A percentile compares a stretch with the other conserved stretches of the same genome.
Evolutionary conservation across 495 filamentous ascomycete genomes (phyloP).

Genomic region (Penicillium pancosmium): DNA sequence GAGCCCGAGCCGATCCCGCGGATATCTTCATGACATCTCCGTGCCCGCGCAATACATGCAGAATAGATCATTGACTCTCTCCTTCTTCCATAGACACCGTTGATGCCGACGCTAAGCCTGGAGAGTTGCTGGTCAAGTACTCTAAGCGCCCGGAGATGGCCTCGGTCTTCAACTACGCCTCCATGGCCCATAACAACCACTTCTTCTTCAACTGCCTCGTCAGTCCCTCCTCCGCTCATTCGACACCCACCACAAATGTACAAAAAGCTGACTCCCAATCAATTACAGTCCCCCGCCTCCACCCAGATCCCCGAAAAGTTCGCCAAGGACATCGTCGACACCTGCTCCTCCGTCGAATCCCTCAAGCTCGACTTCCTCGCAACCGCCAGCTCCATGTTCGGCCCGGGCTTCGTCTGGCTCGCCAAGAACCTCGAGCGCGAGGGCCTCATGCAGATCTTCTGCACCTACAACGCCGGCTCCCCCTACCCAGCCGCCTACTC

Average conservation of each 20-base stretch:
- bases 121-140: constrained; percentile 71
- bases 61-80: background rate
- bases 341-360: constrained; percentile 81
- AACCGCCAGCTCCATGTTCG: constrained; percentile 91
- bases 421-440: constrained; percentile 58
- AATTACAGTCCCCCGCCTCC: constrained; percentile 43
- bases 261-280: background rate
- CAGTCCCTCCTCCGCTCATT: constrained; percentile 15
- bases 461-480: constrained; percentile 88
- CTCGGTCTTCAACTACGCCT: constrained; percentile 88
- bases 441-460: constrained; percentile 69
- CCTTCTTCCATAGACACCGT: constrained; percentile 48
- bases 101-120: constrained; percentile 56
- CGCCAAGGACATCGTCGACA: constrained; percentile 52
- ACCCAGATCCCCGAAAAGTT: constrained; percentile 56
- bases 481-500: constrained; percentile 85
- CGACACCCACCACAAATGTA: background rate
- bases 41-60: background rate
- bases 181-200: constrained; percentile 95
- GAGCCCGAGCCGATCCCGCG: constrained; percentile 7
- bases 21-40: constrained; percentile 6
- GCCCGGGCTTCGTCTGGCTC: constrained; percentile 96
- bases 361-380: constrained; percentile 76
- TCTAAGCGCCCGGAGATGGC: constrained; percentile 79
- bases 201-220: constrained; percentile 84